A percentile compares a stretch with the other conserved stretches of the same genome.
Conservation (phyloP, 2,329 filamentous ascomycete species). For the Magnaporthiopsis incrustans region DNA sequence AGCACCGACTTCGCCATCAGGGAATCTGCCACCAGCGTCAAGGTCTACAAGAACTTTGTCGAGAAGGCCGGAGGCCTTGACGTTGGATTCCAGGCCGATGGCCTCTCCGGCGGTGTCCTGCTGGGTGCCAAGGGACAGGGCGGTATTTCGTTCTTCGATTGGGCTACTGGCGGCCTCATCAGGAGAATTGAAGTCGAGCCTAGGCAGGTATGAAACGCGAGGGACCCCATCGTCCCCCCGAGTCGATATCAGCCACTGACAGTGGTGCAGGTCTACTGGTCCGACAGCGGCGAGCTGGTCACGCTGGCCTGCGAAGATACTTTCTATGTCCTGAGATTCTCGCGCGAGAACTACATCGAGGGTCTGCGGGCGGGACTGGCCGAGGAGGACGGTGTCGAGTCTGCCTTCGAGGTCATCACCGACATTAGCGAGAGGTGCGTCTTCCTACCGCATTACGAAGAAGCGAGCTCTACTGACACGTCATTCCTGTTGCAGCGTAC, state of each 20-base stretch:
- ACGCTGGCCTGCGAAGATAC: slow-evolving; percentile 89
- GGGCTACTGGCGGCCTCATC: slow-evolving; percentile 82
- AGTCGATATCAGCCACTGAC: slow-evolving; percentile 8
- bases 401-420: slow-evolving; percentile 92
- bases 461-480: slow-evolving; percentile 14
- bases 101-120: slow-evolving; percentile 78
- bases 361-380: slow-evolving; percentile 74
- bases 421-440: slow-evolving; percentile 81
- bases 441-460: no score
- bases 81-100: slow-evolving; percentile 91
- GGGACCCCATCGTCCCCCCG: background rate
- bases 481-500: slow-evolving; percentile 49
- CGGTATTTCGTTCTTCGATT: slow-evolving; percentile 93
- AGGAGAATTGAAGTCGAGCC: slow-evolving; percentile 81
- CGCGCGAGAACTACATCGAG: slow-evolving; percentile 77
- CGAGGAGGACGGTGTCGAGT: slow-evolving; percentile 87
- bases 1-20: slow-evolving; percentile 98
- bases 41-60: slow-evolving; percentile 96
- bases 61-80: slow-evolving; percentile 85
- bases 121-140: slow-evolving; percentile 93
- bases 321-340: slow-evolving; percentile 90
- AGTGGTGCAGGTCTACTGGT: slow-evolving; percentile 74
- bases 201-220: slow-evolving; percentile 26
- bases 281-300: slow-evolving; percentile 89
- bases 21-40: slow-evolving; percentile 88